Conservation (phyloP, 331 rosid genomes). For the Rhamnella rubrinervis region DNA sequence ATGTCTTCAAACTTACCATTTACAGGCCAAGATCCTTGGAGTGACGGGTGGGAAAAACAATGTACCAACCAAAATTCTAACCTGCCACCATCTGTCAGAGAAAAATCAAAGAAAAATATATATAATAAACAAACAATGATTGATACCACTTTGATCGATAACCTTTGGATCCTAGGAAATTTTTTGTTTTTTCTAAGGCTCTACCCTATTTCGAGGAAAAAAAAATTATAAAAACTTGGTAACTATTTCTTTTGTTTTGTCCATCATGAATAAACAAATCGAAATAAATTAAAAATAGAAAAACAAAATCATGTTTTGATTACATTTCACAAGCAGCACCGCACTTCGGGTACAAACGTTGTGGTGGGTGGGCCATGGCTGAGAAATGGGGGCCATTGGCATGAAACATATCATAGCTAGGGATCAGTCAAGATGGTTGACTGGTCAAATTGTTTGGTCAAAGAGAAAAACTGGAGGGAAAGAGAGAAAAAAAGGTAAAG, state of each 20-base stretch:
- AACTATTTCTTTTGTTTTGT: background rate
- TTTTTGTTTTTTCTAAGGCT: slow-evolving; percentile 27
- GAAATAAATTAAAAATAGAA: background rate
- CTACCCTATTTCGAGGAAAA: slow-evolving; percentile 16
- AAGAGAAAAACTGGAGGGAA: slow-evolving; percentile 35
- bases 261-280: background rate
- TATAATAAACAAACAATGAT: slow-evolving; percentile 55
- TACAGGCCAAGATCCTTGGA: slow-evolving; percentile 40
- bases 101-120: slow-evolving; percentile 7
- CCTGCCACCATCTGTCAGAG: slow-evolving; percentile 33
- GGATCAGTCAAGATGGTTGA: slow-evolving; percentile 62
- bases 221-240: background rate
- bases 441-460: slow-evolving; percentile 68
- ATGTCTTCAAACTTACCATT: slow-evolving; percentile 21
- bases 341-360: slow-evolving; percentile 15
- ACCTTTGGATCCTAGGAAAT: slow-evolving; percentile 48
- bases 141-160: slow-evolving; percentile 38
- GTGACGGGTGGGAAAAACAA: slow-evolving; percentile 47
- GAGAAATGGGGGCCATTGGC: slow-evolving; percentile 41
- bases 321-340: slow-evolving; percentile 4
- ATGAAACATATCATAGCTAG: slow-evolving; percentile 37
- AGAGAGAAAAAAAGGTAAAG: slow-evolving; percentile 25
- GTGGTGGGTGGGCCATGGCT: slow-evolving; percentile 29
- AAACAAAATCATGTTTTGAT: background rate
- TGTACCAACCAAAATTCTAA: slow-evolving; percentile 28